Conservation (phyloP, 495 filamentous ascomycete genomes). For the Aspergillus homomorphus region DNA sequence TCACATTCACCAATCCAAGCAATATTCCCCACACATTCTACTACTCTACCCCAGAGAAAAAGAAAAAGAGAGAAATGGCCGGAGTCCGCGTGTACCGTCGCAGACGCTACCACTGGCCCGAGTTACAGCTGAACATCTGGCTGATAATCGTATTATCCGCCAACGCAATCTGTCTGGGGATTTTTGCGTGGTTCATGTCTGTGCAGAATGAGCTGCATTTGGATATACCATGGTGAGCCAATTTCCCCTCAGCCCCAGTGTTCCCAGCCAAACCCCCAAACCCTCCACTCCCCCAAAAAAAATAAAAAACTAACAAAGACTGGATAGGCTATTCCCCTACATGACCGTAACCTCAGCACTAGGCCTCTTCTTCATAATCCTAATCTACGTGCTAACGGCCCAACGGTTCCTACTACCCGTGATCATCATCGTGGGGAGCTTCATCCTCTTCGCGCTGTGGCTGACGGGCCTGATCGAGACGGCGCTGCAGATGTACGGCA, state of each 20-base stretch:
- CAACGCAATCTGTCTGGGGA: constrained; percentile 74
- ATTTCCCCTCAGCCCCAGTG: background rate
- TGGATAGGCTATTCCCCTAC: constrained; percentile 94
- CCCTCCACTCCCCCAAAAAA: background rate
- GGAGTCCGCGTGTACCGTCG: constrained; percentile 31
- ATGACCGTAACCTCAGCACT: constrained; percentile 72
- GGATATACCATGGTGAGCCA: constrained; percentile 75
- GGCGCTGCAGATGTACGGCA: constrained; percentile 83
- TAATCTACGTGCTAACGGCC: constrained; percentile 68
- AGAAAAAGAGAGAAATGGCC: constrained; percentile 18
- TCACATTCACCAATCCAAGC: too few relatives aligned
- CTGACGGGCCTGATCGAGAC: constrained; percentile 89
- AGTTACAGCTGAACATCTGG: constrained; percentile 89
- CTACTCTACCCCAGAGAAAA: background rate
- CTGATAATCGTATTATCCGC: constrained; percentile 81
- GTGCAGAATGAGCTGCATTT: constrained; percentile 71
- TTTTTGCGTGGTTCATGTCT: constrained; percentile 80
- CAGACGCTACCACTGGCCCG: constrained; percentile 89
- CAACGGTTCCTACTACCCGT: constrained; percentile 81
- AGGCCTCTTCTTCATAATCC: constrained; percentile 67
- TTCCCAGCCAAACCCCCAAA: background rate
- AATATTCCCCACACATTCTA: too few relatives aligned
- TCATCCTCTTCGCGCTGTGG: constrained; percentile 93
- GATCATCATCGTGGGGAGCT: constrained; percentile 84
- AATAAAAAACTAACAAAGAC: constrained; percentile 16